Evolutionary conservation across 2,329 filamentous ascomycete genomes (phyloP).

Genomic region (Ascochyta clinopodiicola): DNA sequence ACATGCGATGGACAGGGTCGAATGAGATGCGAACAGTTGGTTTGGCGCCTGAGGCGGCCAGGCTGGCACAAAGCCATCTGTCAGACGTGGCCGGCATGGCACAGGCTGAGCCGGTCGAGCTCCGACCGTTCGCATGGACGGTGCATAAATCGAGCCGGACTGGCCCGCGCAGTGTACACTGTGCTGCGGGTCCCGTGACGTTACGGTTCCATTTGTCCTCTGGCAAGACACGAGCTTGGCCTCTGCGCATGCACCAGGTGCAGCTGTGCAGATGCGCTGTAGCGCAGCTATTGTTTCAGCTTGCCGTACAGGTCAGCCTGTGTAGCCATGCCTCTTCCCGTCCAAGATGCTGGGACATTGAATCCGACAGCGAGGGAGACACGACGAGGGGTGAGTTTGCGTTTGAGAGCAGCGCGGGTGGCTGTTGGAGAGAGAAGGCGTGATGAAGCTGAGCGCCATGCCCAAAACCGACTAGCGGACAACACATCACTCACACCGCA

Average conservation of each 20-base stretch:
- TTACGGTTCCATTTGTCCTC: conserved; percentile 16
- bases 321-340: conserved; percentile 31
- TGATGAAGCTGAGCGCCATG: conserved; percentile 31
- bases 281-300: conserved; percentile 40
- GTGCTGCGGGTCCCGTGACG: conserved; percentile 37
- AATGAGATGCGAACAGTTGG: conserved; percentile 45
- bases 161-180: conserved; percentile 25
- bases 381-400: conserved; percentile 23
- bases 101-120: conserved; percentile 3
- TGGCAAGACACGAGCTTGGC: conserved; percentile 18
- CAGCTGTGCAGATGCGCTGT: conserved; percentile 19
- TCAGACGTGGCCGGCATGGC: conserved; percentile 34
- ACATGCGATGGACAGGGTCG: conserved; percentile 22
- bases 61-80: conserved; percentile 20
- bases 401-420: conserved; percentile 24
- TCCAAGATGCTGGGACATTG: conserved; percentile 33
- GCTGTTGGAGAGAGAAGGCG: conserved; percentile 37
- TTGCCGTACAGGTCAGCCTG: conserved; percentile 30
- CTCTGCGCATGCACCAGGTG: conserved; percentile 21
- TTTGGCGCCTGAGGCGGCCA: conserved; percentile 45
- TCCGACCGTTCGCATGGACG: conserved; percentile 44
- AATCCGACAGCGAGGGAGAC: conserved; percentile 30
- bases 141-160: conserved; percentile 31
- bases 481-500: conserved; percentile 50
- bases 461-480: conserved; percentile 26